These are phyloP conservation scores for Hymenoscyphus infarciens DNA, from an alignment of 2,329 filamentous ascomycete genomes.

Conservation along the genomic window DNA sequence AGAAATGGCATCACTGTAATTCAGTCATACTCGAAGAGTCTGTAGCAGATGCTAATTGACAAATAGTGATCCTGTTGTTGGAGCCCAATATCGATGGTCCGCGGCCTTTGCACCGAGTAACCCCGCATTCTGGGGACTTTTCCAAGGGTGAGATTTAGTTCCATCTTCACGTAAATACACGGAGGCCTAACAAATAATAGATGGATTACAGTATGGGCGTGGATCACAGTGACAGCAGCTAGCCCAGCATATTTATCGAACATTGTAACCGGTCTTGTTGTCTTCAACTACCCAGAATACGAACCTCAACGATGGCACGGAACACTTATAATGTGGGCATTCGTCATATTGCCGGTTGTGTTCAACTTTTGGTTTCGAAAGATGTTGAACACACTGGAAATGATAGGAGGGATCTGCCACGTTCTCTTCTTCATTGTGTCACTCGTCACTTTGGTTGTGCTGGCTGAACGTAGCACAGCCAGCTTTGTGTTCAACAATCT, in stretches of 20 bases:
- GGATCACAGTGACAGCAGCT: slow-evolving; percentile 15
- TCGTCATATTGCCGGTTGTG: slow-evolving; percentile 38
- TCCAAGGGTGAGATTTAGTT: slow-evolving; percentile 9
- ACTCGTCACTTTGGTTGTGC: slow-evolving; percentile 37
- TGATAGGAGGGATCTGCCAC: slow-evolving; percentile 42
- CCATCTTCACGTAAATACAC: not conserved
- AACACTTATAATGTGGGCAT: slow-evolving; percentile 40
- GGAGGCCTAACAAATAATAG: not conserved
- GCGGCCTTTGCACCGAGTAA: slow-evolving; percentile 17
- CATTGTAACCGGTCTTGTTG: slow-evolving; percentile 11
- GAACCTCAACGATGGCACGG: slow-evolving; percentile 39
- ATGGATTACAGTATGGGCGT: slow-evolving; percentile 14
- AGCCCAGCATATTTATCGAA: slow-evolving; percentile 14
- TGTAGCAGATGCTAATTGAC: too few relatives aligned
- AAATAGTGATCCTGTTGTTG: too few relatives aligned
- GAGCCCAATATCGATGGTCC: slow-evolving; percentile 13
- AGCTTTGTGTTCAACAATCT: slow-evolving; percentile 31
- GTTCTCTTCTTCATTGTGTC: slow-evolving; percentile 42
- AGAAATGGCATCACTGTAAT: too few relatives aligned
- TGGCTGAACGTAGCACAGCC: slow-evolving; percentile 20
- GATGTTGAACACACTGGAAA: slow-evolving; percentile 41
- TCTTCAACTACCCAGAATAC: slow-evolving; percentile 36
- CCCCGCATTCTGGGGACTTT: slow-evolving; percentile 15
- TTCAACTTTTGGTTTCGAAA: slow-evolving; percentile 41
- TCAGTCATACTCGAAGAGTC: too few relatives aligned